Evolutionary conservation across 768 basidiomycete genomes (phyloP), one percentile per base, ranked within the genome.

Genomic region (Hemileccinum impolitum): DNA sequence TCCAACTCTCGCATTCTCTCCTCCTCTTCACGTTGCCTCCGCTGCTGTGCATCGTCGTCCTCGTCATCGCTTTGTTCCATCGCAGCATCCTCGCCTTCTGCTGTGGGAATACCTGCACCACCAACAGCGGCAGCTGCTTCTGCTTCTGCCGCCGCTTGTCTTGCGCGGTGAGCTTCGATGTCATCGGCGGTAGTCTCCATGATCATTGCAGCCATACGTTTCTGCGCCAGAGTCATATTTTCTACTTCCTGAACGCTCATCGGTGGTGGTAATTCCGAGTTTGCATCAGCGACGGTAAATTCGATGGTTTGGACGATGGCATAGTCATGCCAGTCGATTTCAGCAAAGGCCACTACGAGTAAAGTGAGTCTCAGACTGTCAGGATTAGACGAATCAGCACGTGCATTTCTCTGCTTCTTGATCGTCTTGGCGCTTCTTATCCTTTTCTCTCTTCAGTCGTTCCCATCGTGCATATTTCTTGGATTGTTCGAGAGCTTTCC

Each of bases 311-410:
- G 93, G 6, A 97, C 96, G 48, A 96, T 91, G 35, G 94, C 92
- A 71, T 96, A 98, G 65, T 98, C 96, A 62, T 99, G 93, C 96
- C 96, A 99, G 64, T 99, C 96, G 58, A 99, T 97, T 64, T 94
- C 91, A 38, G 93, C 91, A 62, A 96, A 94, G 5, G 94, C 95
- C 69, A 84, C 90, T 87, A 52, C 6, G 45, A 49, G 35, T n/a
- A 43, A 37, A 26, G 55, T 57, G 46, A 53, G 48, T 26, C 13
- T 19, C 17, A 3, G 13, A 47, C 7, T 14, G n/a, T 17, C 6
- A 39, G 10, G 15, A 38, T 13, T 4, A 12, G 3, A 14, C 6
- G 11, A 23, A 30, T 18, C 18, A 26, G 46, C n/a, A 78, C 90
- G 60, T 64, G 83, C 91, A 78, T 71, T 84, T 77, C 62, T 96